Conservation (phyloP, 2,329 filamentous ascomycete genomes). For the Ampelomyces quisqualis region DNA sequence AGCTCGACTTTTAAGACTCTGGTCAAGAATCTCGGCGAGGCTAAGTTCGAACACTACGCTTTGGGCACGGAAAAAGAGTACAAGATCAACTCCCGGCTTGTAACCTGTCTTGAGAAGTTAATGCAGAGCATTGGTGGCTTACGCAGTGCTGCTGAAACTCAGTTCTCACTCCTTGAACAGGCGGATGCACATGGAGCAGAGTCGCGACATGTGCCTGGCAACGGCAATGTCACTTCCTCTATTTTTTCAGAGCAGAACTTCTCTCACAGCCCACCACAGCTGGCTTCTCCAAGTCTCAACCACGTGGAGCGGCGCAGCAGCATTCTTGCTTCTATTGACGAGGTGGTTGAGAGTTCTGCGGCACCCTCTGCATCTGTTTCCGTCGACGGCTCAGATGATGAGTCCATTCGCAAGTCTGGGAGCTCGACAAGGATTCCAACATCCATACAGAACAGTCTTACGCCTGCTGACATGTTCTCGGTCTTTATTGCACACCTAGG, state of each 20-base stretch:
- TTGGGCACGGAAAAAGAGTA: slow-evolving; percentile 78
- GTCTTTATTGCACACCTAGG: slow-evolving; percentile 86
- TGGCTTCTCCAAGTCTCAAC: slow-evolving; percentile 35
- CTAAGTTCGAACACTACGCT: slow-evolving; percentile 85
- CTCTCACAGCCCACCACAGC: slow-evolving; percentile 26
- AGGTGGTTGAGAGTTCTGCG: slow-evolving; percentile 42
- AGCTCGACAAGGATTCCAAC: slow-evolving; percentile 25
- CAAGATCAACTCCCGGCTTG: slow-evolving; percentile 72
- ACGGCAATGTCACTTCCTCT: slow-evolving; percentile 26
- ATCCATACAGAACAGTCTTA: slow-evolving; percentile 39
- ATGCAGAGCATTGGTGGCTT: slow-evolving; percentile 88
- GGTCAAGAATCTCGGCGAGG: slow-evolving; percentile 76
- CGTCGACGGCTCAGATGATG: slow-evolving; percentile 36
- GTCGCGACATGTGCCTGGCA: slow-evolving; percentile 11
- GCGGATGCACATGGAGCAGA: slow-evolving; percentile 31
- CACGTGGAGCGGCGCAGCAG: slow-evolving; percentile 36
- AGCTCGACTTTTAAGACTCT: slow-evolving; percentile 68
- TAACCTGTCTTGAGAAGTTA: slow-evolving; percentile 80
- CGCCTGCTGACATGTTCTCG: slow-evolving; percentile 83
- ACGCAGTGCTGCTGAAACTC: slow-evolving; percentile 82
- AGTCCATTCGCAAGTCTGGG: slow-evolving; percentile 15
- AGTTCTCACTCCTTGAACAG: slow-evolving; percentile 81
- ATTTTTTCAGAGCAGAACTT: slow-evolving; percentile 26
- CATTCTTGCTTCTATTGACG: slow-evolving; percentile 47
- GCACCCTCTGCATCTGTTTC: slow-evolving; percentile 27